Evolutionary conservation across 2,329 filamentous ascomycete genomes (phyloP), one percentile per base, ranked within the genome.

Genomic region (Colletotrichum tropicicola): DNA sequence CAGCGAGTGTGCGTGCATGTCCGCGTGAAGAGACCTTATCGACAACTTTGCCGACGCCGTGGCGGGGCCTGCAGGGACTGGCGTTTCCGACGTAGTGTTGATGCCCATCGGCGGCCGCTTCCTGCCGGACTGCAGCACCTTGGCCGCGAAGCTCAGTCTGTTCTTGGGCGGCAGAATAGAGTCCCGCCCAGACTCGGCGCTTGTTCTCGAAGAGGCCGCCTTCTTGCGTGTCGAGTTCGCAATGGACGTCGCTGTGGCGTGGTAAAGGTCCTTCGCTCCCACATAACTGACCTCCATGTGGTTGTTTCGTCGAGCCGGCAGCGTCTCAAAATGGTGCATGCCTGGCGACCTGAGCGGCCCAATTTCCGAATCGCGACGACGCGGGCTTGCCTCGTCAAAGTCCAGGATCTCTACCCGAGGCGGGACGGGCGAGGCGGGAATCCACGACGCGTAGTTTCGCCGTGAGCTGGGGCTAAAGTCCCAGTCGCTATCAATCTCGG

Each of bases 191-290:
- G 57, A 39, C 13, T 65, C 58, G 27, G 51, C 17, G 15, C 43
- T 62, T 1, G 44, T 45, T 23, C 35, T 59, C 23, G 58, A 61
- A 3, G 37, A 30, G 21, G n/a, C 19, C 12, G 15, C 19, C 28
- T 37, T 43, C 27, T 28, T 54, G 44, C 35, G 35, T 6, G 64
- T 35, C 10, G 66, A 67, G 13, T 58, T 59, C 7, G 71, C 71
- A 6, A 71, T 64, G 25, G 71, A 66, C 13, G 68, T 68, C 5
- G 69, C 65, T n/a, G 70, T 66, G 9, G 65, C 61, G 44, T 73
- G 72, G 51, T 73, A 73, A 10, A 73, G 67, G 41, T 71, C 71
- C 28, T 69, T 64, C 21, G 67, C 67, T 4, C 60, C 60, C 35
- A 60, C 60, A 21, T 57, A 63, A 13, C 65, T 65, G 19, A 65